Conservation (phyloP, 768 basidiomycete species). For the Mycena indigotica region DNA sequence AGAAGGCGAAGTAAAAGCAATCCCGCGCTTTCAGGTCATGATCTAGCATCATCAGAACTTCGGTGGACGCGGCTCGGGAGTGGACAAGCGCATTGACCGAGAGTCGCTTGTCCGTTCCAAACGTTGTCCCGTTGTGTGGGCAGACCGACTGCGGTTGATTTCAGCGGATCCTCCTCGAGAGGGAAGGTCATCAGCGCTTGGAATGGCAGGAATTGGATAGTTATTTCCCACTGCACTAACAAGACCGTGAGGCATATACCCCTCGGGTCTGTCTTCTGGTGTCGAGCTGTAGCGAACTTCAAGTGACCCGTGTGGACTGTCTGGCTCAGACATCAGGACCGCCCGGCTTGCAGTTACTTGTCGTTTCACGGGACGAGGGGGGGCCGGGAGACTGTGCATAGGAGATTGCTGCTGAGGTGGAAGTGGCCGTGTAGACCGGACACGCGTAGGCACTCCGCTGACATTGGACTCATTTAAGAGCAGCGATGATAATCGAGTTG, state of each 20-base stretch:
- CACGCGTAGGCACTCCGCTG: slow-evolving; percentile 11
- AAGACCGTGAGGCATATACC: slow-evolving; percentile 26
- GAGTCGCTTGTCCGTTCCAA: background rate
- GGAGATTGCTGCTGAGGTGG: slow-evolving; percentile 17
- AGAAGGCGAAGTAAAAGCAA: slow-evolving; percentile 9
- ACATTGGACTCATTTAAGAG: slow-evolving; percentile 16
- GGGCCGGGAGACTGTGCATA: slow-evolving; percentile 36
- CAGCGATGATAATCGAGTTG: slow-evolving; percentile 13
- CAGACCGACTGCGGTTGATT: slow-evolving; percentile 12
- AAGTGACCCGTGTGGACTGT: slow-evolving; percentile 12
- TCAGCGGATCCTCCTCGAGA: slow-evolving; percentile 5
- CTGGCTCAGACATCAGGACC: slow-evolving; percentile 2
- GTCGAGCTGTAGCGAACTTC: slow-evolving; percentile 16
- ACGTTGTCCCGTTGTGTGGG: background rate
- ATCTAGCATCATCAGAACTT: slow-evolving; percentile 6
- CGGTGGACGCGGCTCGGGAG: slow-evolving; percentile 10
- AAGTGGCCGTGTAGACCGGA: slow-evolving; percentile 13
- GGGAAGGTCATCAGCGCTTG: background rate
- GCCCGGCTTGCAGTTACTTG: slow-evolving; percentile 6
- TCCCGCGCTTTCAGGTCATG: background rate
- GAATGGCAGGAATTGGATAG: slow-evolving; percentile 13
- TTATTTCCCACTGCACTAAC: slow-evolving; percentile 21
- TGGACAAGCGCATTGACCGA: slow-evolving; percentile 6
- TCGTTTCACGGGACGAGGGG: slow-evolving; percentile 33
- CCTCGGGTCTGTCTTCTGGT: slow-evolving; percentile 23